A percentile compares a stretch with the other conserved stretches of the same genome.
Evolutionary conservation across 768 basidiomycete species (phyloP).

Genomic region (Russula abietina): DNA sequence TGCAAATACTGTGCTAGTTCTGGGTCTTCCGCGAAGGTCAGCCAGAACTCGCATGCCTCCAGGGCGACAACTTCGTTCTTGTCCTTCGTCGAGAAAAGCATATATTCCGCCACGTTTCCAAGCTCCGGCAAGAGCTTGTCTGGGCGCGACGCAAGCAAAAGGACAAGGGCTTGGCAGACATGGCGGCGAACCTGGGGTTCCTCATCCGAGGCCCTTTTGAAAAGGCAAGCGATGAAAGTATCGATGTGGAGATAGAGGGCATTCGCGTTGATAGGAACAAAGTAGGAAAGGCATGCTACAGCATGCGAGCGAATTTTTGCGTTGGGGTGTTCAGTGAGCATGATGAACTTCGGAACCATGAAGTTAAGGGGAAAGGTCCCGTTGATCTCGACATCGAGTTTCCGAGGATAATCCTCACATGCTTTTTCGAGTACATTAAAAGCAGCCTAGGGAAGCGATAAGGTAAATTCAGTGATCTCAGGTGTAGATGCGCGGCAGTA

Average conservation of each 20-base stretch:
- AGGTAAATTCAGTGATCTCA: constrained; percentile 19
- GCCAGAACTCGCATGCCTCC: constrained; percentile 99
- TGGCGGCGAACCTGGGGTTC: constrained; percentile 89
- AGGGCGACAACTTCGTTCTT: constrained; percentile 94
- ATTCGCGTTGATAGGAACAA: constrained; percentile 81
- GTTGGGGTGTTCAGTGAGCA: constrained; percentile 76
- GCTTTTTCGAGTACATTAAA: constrained; percentile 94
- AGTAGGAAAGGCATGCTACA: constrained; percentile 90
- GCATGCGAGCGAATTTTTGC: constrained; percentile 91
- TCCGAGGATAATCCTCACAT: constrained; percentile 93
- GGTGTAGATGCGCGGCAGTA: background rate
- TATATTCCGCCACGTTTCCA: constrained; percentile 92
- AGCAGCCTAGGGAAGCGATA: constrained; percentile 53
- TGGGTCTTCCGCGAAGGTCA: constrained; percentile 95
- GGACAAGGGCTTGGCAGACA: constrained; percentile 92
- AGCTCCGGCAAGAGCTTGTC: constrained; percentile 98
- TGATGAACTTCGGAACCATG: constrained; percentile 94
- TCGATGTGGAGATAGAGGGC: constrained; percentile 90
- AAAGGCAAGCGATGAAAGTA: constrained; percentile 85
- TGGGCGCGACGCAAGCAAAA: constrained; percentile 87
- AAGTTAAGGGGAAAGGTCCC: constrained; percentile 91
- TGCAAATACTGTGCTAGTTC: constrained; percentile 79
- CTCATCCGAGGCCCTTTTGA: constrained; percentile 92
- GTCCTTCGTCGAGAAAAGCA: constrained; percentile 97
- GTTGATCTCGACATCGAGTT: constrained; percentile 89